Percentiles rank a stretch among this genome's conserved stretches.
Conservation (phyloP, 2,329 filamentous ascomycete species). For the Botrytis squamosa region DNA sequence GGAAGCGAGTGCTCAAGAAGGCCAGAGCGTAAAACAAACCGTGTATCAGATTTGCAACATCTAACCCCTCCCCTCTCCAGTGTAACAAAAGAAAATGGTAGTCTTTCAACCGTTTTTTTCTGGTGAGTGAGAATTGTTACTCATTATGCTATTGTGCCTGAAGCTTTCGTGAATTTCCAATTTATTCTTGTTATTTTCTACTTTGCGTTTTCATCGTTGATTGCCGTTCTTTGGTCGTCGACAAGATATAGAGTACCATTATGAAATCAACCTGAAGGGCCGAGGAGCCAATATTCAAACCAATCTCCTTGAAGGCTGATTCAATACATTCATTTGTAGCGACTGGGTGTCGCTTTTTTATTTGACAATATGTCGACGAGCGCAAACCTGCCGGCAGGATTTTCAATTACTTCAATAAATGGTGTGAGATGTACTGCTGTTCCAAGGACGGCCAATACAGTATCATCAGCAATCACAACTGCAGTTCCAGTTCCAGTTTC, state of each 20-base stretch:
- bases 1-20: slow-evolving; percentile 3
- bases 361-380: slow-evolving; percentile 44
- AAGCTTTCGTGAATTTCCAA: not conserved
- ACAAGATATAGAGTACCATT: slow-evolving; percentile 12
- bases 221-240: slow-evolving; percentile 6
- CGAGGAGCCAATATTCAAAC: slow-evolving; percentile 29
- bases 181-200: slow-evolving; percentile 11
- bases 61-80: slow-evolving; percentile 11
- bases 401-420: slow-evolving; percentile 50
- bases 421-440: slow-evolving; percentile 56
- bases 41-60: slow-evolving; percentile 21
- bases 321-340: slow-evolving; percentile 30
- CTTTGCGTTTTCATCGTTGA: slow-evolving; percentile 27
- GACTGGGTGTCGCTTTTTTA: slow-evolving; percentile 33
- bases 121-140: not conserved
- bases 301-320: slow-evolving; percentile 34
- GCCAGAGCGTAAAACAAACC: slow-evolving; percentile 16
- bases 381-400: slow-evolving; percentile 45
- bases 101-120: not conserved
- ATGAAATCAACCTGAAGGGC: slow-evolving; percentile 32
- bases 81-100: slow-evolving; percentile 12
- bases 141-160: slow-evolving; percentile 5
- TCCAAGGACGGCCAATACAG: slow-evolving; percentile 41
- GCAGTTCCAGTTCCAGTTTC: slow-evolving; percentile 18
- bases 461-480: slow-evolving; percentile 20